Conservation (phyloP, 2,329 filamentous ascomycete species). For the Thermomyces lanuginosus region DNA sequence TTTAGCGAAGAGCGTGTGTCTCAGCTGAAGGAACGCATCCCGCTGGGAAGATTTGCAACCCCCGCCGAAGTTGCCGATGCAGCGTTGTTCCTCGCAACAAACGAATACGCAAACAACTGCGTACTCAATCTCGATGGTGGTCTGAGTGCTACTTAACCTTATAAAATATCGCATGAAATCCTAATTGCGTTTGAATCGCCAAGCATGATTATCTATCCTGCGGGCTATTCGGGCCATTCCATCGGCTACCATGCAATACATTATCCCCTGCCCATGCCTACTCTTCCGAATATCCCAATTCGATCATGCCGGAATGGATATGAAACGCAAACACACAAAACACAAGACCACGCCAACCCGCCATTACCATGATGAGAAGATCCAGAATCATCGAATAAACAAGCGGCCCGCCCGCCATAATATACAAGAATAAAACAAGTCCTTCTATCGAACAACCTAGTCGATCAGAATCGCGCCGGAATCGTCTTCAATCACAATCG, state of each 20-base stretch:
- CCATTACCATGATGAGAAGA: too few species aligned
- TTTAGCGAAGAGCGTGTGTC: constrained; percentile 22
- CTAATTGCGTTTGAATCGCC: not conserved
- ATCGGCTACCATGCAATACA: too few species aligned
- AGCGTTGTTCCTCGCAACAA: constrained; percentile 58
- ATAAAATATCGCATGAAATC: not conserved
- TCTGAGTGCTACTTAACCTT: constrained; percentile 44
- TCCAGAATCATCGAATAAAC: too few species aligned
- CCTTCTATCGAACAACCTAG: too few species aligned
- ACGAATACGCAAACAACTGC: constrained; percentile 75
- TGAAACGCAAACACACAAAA: too few species aligned
- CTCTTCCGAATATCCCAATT: too few species aligned
- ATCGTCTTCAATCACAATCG: constrained; percentile 34
- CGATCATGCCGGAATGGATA: too few species aligned
- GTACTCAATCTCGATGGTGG: constrained; percentile 75
- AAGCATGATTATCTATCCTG: not conserved
- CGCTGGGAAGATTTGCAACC: constrained; percentile 48
- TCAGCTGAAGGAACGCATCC: constrained; percentile 36
- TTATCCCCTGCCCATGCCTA: too few species aligned
- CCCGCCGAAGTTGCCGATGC: constrained; percentile 66
- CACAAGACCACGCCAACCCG: too few species aligned
- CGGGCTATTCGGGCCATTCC: too few species aligned
- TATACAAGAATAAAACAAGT: too few species aligned
- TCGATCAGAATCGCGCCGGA: constrained; percentile 51
- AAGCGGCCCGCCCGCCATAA: too few species aligned